These are phyloP conservation scores for Solanum pennellii DNA, from an alignment of 257 asterid species.

Conservation along the genomic window DNA sequence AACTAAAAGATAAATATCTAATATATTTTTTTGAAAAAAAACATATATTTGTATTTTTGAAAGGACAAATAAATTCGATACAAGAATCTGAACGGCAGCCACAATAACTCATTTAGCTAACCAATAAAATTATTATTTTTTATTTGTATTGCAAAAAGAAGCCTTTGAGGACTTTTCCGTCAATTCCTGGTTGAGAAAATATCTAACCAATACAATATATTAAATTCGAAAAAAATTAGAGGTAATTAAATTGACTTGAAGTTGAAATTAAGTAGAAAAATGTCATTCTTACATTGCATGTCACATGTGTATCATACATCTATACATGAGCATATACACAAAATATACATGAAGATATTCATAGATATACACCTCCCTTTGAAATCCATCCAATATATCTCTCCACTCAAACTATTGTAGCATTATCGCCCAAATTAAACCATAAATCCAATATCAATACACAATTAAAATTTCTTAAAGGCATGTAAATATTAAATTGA, in stretches of 20 bases:
- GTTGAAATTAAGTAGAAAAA: background rate
- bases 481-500: too few species aligned
- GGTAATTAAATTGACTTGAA: background rate
- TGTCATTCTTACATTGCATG: background rate
- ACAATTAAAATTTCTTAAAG: too few species aligned
- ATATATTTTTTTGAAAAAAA: too few species aligned
- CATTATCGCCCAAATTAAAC: background rate
- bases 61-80: background rate
- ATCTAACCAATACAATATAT: background rate
- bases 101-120: background rate
- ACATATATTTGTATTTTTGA: background rate
- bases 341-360: background rate
- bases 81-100: background rate
- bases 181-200: background rate
- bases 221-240: background rate
- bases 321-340: background rate
- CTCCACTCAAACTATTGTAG: background rate
- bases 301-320: background rate
- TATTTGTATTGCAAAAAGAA: too few species aligned
- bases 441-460: background rate
- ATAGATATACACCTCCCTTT: background rate
- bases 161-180: too few species aligned
- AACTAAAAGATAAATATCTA: background rate
- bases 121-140: background rate
- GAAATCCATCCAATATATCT: background rate